Conservation (phyloP, 2,329 filamentous ascomycete genomes). For the Teratosphaeria zuluensis region DNA sequence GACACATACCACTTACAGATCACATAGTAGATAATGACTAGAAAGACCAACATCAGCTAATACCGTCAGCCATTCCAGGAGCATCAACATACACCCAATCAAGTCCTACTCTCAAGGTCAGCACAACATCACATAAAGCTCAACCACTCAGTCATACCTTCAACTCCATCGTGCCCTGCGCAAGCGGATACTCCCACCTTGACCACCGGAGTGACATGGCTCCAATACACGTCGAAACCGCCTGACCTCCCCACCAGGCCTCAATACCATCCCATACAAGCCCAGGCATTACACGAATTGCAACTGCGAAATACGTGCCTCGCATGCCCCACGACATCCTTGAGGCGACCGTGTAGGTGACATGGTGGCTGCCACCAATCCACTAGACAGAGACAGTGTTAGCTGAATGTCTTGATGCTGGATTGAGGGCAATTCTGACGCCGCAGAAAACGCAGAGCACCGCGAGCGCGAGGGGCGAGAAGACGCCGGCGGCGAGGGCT, state of each 20-base stretch:
- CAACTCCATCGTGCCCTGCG: neutral
- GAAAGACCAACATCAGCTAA: neutral
- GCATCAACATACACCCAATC: neutral
- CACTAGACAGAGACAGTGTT: neutral
- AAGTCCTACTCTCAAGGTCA: neutral
- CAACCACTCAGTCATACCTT: neutral
- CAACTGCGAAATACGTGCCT: neutral
- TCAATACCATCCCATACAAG: neutral
- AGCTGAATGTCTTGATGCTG: neutral
- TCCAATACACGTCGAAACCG: neutral
- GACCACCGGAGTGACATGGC: neutral
- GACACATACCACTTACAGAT: no score
- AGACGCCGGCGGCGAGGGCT: neutral
- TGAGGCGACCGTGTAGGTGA: neutral
- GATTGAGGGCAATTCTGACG: neutral
- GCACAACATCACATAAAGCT: neutral
- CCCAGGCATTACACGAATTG: neutral
- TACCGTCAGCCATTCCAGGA: neutral
- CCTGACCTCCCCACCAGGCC: neutral
- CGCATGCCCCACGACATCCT: neutral
- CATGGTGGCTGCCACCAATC: neutral
- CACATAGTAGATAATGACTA: neutral
- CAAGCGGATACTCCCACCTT: neutral
- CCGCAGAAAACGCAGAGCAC: neutral
- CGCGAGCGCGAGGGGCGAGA: neutral